These are phyloP conservation scores for Ceratocystis ficicola DNA, from an alignment of 2,329 filamentous ascomycete species.

Conservation along the genomic window DNA sequence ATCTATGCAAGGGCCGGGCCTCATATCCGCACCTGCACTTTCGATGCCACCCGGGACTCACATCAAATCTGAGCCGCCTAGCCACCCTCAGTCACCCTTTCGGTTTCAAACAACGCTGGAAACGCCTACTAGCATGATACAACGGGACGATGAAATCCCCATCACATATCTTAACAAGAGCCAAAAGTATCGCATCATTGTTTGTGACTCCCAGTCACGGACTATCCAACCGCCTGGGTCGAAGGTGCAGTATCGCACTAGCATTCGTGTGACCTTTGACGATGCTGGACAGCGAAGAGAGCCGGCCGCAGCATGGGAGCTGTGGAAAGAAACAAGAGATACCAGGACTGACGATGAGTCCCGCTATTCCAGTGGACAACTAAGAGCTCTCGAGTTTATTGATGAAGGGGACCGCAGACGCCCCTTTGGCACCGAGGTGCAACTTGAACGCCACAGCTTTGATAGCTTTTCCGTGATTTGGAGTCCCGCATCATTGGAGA, in stretches of 20 bases:
- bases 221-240: constrained; percentile 35
- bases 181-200: constrained; percentile 77
- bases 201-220: constrained; percentile 59
- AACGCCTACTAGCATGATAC: constrained; percentile 93
- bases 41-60: background rate
- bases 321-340: constrained; percentile 95
- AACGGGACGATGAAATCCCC: constrained; percentile 76
- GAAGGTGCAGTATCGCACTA: constrained; percentile 71
- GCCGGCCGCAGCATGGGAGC: constrained; percentile 68
- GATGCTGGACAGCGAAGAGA: constrained; percentile 84
- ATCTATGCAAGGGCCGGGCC: background rate
- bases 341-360: constrained; percentile 61
- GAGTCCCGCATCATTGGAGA: constrained; percentile 59
- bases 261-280: constrained; percentile 90
- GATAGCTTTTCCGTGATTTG: constrained; percentile 89
- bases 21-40: background rate
- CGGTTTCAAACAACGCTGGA: constrained; percentile 83
- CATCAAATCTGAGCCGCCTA: background rate
- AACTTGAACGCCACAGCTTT: constrained; percentile 68
- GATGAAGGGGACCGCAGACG: constrained; percentile 57
- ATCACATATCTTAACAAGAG: constrained; percentile 98
- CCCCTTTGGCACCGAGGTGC: constrained; percentile 42
- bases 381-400: constrained; percentile 92
- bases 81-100: constrained; percentile 37
- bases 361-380: constrained; percentile 79